Base-by-base conservation (phyloP, 305 asterid genomes). In the Solanum hybrid region DNA sequence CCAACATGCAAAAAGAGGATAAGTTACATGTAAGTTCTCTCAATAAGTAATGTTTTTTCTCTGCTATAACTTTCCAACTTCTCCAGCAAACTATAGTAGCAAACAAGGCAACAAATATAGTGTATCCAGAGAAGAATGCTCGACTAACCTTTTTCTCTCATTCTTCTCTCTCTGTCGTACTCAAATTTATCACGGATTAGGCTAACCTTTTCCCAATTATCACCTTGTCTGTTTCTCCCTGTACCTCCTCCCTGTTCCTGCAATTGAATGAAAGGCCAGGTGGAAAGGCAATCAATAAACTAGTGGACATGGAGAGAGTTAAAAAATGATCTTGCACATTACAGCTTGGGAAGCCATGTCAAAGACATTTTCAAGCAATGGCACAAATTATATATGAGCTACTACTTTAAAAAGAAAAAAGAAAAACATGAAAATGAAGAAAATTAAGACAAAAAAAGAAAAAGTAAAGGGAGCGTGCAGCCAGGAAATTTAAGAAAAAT, bases 171-270 rank as follows among this genome's bases (percentile, higher is more conserved):
- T 86, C 98, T 92, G 92, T 97, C 98, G 82, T 93, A 95, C 93
- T 97, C 99, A 94, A 96, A 97, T 91, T 95, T 97, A 93, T 96
- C 99, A 10, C 98, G 97, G 90, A 97, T 89, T 93, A 93, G 96
- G 92, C 91, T 90, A 89, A 91, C 98, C 92, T 93, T 94, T 89
- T 95, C 96, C 95, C 95, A 92, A 66, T 94, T 90, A 80, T 93
- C 94, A 84, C 66, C 92, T 90, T 91, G 94, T 90, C 92, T 91
- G 86, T 91, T 92, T 90, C 94, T 93, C 86, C 89, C 94, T 69
- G 91, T 77, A 89, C 91, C 92, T 89, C 91, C 92, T 89, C 91
- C 92, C 87, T 93, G 96, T 89, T 92, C 94, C 99, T 95, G 97
- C 92, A 87, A 90, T 87, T 22, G 89, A 89, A 88, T 29, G 40